Base-by-base conservation (phyloP, 2,329 filamentous ascomycete species). In the Fusarium algeriense region DNA sequence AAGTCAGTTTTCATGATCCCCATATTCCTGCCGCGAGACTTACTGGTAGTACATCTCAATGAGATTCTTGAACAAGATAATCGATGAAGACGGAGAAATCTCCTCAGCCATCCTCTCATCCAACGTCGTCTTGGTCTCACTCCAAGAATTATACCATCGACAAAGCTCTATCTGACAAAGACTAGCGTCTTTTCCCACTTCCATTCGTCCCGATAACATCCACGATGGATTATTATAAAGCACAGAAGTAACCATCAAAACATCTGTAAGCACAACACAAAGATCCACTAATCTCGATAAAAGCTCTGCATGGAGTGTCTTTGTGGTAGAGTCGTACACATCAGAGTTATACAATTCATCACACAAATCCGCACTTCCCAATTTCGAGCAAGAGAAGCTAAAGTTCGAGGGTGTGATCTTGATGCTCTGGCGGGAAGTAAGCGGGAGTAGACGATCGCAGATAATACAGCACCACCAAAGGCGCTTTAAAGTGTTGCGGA, bases 31-130 rank as follows among this genome's bases (percentile, higher is more conserved):
- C 0, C 2, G 1, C 1, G 1, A 12, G 2, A 69, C 74, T 65
- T 17, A 76, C 74, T 76, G 74, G 12, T 76, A 76, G 11, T 76
- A 76, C 73, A 76, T 76, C 60, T 76, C 74, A 7, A 76, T 65
- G 4, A 76, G 53, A 26, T 76, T 75, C 2, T 69, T 74, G 12
- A 75, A 76, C 4, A 76, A 14, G 0, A 67, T 37, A 0, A 76
- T 75, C 1, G 74, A 76, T 3, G 60, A 53, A 1, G 64, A 43
- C 2, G 64, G 37, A 2, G 67, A 64, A 14, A 63, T 37, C 8
- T 58, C 52, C 12, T 69, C 60, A 0, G 48, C 44, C 9, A 48
- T 28, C 12, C 70, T 67, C 34, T 73, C 64, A 5, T 65, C 64
- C 2, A 71, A n/a, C 0, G 69, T 73, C 2, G 64, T 62, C 32